phyloP scores from a whole-genome alignment of 805 yeast species.

The Candida boleticola region DNA sequence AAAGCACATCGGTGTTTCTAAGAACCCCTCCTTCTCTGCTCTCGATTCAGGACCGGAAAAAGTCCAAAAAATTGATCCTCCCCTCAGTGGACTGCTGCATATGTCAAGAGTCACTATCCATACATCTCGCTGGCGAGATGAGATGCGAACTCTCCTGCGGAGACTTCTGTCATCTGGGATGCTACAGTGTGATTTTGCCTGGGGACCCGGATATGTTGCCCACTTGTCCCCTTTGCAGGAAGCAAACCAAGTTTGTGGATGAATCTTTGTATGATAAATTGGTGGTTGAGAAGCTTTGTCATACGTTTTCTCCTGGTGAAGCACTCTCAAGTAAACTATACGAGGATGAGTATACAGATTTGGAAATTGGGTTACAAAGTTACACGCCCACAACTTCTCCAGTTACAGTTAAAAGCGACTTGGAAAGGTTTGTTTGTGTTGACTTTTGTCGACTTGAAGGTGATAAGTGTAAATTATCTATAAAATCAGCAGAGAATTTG shows the following conservation, averaged over 20 bases:
- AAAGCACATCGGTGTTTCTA: background rate
- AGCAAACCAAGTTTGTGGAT: background rate
- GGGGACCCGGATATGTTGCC: background rate
- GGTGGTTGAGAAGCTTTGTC: background rate
- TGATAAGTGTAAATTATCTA: background rate
- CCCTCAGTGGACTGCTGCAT: background rate
- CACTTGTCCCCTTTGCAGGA: background rate
- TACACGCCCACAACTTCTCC: background rate
- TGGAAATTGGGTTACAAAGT: conserved; percentile 3
- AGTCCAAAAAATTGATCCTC: background rate
- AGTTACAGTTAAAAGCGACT: background rate
- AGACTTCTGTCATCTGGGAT: conserved; percentile 4
- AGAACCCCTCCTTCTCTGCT: background rate
- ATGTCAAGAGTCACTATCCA: conserved; percentile 3
- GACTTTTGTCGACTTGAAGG: background rate
- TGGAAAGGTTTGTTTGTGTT: background rate
- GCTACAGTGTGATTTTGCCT: conserved; percentile 1
- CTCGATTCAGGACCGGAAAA: background rate
- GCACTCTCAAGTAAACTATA: background rate
- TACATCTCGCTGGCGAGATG: background rate
- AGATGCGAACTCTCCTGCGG: conserved; percentile 2
- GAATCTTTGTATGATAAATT: background rate
- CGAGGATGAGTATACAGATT: background rate
- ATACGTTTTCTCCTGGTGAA: too few relatives aligned
- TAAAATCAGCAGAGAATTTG: background rate